Percentiles rank a stretch among this genome's conserved stretches.
These are phyloP conservation scores for Fusarium protoensiforme DNA, from an alignment of 2,329 filamentous ascomycete genomes.

Conservation along the genomic window DNA sequence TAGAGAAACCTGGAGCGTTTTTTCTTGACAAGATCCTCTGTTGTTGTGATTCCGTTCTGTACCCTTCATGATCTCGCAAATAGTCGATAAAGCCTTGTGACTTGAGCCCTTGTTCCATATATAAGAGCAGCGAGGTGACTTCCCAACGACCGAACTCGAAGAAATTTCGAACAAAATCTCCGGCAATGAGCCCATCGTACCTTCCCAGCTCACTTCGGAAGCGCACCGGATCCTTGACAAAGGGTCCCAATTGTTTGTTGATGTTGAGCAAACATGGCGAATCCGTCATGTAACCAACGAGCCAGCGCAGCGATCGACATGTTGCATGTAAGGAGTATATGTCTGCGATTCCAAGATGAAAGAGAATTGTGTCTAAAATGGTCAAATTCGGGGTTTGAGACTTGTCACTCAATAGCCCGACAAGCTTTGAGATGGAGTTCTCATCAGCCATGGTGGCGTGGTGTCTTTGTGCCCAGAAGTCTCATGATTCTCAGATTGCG, in stretches of 20 bases:
- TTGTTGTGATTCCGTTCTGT: not conserved
- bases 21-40: not conserved
- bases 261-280: not conserved
- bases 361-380: not conserved
- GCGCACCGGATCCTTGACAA: not conserved
- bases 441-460: not conserved
- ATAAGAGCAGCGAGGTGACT: not conserved
- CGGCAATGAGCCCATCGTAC: not conserved
- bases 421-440: not conserved
- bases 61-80: not conserved
- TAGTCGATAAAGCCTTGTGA: not conserved
- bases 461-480: not conserved
- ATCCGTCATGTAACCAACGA: not conserved
- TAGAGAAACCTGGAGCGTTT: not conserved
- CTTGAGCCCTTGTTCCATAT: not conserved
- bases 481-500: not conserved
- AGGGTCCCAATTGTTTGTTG: not conserved
- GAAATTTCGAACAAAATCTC: not conserved
- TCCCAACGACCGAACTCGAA: not conserved
- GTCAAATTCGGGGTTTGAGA: not conserved
- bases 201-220: not conserved
- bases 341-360: not conserved
- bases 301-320: not conserved
- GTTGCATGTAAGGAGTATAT: not conserved
- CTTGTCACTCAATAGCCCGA: not conserved